These are phyloP conservation scores for Acephala macrosclerotiorum DNA, from an alignment of 2,329 filamentous ascomycete genomes.

Conservation along the genomic window DNA sequence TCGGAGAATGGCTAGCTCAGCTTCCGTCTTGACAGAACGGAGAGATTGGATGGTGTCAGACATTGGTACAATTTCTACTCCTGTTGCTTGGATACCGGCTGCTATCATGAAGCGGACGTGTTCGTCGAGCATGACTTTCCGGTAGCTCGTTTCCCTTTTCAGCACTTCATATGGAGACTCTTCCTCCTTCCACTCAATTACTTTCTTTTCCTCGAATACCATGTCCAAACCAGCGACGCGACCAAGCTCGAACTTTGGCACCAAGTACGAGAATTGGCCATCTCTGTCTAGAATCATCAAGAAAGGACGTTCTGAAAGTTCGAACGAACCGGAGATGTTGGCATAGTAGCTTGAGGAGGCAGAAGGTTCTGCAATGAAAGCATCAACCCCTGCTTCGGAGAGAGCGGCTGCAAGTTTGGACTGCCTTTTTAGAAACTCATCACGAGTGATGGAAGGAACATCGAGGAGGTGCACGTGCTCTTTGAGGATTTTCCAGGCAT, in stretches of 20 bases:
- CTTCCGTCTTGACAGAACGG: constrained; percentile 62
- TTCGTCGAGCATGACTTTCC: constrained; percentile 65
- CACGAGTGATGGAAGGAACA: constrained; percentile 30
- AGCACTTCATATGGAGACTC: constrained; percentile 68
- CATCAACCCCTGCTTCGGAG: constrained; percentile 51
- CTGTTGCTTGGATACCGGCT: constrained; percentile 58
- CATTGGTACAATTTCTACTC: constrained; percentile 61
- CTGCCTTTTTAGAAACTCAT: constrained; percentile 37
- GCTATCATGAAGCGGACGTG: constrained; percentile 70
- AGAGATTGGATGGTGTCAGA: constrained; percentile 61
- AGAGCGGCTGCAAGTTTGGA: constrained; percentile 31
- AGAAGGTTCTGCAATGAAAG: constrained; percentile 68
- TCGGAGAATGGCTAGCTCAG: constrained; percentile 62
- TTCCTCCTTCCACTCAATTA: constrained; percentile 68
- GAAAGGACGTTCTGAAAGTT: constrained; percentile 69
- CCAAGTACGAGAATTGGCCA: constrained; percentile 65
- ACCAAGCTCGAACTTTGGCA: constrained; percentile 65
- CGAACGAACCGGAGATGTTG: constrained; percentile 64
- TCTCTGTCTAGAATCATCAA: constrained; percentile 59
- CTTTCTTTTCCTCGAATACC: constrained; percentile 56
- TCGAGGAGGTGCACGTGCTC: constrained; percentile 32
- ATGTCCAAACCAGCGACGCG: constrained; percentile 65
- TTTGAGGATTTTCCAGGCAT: constrained; percentile 32
- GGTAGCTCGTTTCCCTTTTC: constrained; percentile 47
- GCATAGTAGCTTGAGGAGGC: constrained; percentile 69